A percentile compares a stretch with the other conserved stretches of the same genome.
Evolutionary conservation across 1,139 yeast genomes (phyloP).

Genomic region (Candida neerlandica): DNA sequence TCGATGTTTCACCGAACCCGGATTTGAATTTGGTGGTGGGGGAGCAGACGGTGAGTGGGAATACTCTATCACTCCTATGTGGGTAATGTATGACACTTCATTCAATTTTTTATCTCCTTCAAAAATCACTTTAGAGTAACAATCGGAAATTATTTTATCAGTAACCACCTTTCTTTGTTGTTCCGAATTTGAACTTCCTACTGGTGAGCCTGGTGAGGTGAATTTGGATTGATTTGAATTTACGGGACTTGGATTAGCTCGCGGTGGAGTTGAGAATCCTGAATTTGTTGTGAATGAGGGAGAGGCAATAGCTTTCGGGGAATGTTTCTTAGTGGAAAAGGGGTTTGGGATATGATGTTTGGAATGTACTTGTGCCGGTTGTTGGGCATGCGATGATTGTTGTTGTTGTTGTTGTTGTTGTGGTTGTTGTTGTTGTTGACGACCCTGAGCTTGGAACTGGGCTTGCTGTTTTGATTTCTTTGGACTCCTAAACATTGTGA

Average conservation of each 20-base stretch:
- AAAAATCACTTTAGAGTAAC: conserved; percentile 38
- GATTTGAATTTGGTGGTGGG: conserved; percentile 36
- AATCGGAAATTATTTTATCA: conserved; percentile 44
- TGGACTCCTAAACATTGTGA: conserved; percentile 13
- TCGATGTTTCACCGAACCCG: conserved; percentile 43
- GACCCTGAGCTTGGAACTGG: conserved; percentile 2
- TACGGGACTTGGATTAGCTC: neutral
- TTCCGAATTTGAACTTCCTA: conserved; percentile 11
- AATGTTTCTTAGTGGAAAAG: neutral
- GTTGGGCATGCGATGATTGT: neutral
- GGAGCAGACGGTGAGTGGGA: conserved; percentile 42
- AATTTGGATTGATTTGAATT: conserved; percentile 1
- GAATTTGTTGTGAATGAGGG: conserved; percentile 2
- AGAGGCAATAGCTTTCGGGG: neutral
- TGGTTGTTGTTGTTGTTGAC: neutral
- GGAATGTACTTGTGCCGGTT: neutral
- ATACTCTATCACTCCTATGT: conserved; percentile 40
- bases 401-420: conserved; percentile 6
- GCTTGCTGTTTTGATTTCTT: conserved; percentile 6
- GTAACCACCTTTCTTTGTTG: conserved; percentile 22
- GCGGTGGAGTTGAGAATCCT: neutral
- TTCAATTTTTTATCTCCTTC: conserved; percentile 33
- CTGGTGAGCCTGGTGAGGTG: conserved; percentile 12
- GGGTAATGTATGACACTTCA: conserved; percentile 42
- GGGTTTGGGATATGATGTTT: conserved; percentile 5